Base-by-base conservation (phyloP, 352 stramenopile genomes). In the Phytophthora palmivora region DNA sequence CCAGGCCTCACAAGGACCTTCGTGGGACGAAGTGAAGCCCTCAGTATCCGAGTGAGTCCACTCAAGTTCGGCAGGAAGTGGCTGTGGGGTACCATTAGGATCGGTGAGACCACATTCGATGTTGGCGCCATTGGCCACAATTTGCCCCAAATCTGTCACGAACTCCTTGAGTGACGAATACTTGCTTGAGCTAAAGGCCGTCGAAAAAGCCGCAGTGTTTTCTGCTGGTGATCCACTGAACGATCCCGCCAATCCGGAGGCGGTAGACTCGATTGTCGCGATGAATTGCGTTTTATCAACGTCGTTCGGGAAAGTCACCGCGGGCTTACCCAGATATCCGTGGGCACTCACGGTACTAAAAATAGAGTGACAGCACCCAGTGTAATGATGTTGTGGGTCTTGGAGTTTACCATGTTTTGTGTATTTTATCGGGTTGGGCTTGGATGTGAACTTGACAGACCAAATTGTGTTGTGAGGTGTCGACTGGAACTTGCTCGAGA, bases 1-100 rank as follows among this genome's bases (percentile, higher is more conserved):
- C 67, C 70, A 82, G 22, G 77, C 54, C 48, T 85, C 73, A n/a
- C 71, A 82, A 1, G 73, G 76, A 21, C 76, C 72, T 61, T 78
- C 62, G 44, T 82, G 73, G 3, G 70, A 75, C 3, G 58, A 49
- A 3, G 66, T 77, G 24, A 81, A 76, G 7, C 69, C 68, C 26
- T 79, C 64, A 0, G 44, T 64, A 16, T 58, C 58, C 15, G 64
- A 75, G 51, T 74, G 69, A 0, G 63, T 68, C 70, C 73, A 82
- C 44, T 74, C 69, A 1, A 82, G 24, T 16, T 74, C 63, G 14
- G 66, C 56, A 2, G 65, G 68, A 15, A 77, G 44, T 15, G 62
- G 47, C 22, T 79, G 70, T 2, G 70, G 37, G 6, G 45, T 69
- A 32, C 67, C 59, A 22, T 68, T 46, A 0, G 59, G 63, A 21